phyloP scores from a whole-genome alignment of 148 eudicot species.

The Cornus controversa region DNA sequence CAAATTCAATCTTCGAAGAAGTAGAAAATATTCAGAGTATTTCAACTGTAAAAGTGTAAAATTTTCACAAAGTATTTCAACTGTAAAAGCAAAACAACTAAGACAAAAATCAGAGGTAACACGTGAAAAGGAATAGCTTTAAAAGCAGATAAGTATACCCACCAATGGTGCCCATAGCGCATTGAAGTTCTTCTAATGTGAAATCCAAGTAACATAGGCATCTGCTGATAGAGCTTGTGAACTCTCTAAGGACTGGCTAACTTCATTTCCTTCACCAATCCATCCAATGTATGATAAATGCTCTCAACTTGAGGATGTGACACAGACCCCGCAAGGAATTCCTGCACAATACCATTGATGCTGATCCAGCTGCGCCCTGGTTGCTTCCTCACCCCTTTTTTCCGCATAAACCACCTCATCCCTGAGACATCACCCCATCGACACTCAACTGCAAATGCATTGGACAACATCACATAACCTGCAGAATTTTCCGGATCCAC shows the following conservation, averaged over 20 bases:
- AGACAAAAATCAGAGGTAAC: neutral
- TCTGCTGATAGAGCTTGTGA: neutral
- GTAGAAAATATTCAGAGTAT: neutral
- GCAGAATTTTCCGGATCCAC: constrained; percentile 70
- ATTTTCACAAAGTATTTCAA: neutral
- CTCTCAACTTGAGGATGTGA: constrained; percentile 38
- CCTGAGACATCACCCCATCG: constrained; percentile 64
- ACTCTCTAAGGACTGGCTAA: constrained; percentile 20
- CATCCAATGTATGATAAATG: constrained; percentile 36
- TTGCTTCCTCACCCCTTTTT: constrained; percentile 62
- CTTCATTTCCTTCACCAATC: constrained; percentile 58
- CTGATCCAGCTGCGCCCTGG: constrained; percentile 72
- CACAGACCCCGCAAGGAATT: constrained; percentile 58
- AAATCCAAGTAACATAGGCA: neutral
- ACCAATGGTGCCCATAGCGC: neutral
- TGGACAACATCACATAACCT: constrained; percentile 80
- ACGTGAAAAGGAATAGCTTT: neutral
- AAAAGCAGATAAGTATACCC: neutral
- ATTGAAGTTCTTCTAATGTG: neutral
- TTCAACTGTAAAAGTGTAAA: neutral
- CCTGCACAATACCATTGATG: constrained; percentile 54
- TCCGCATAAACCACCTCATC: constrained; percentile 62
- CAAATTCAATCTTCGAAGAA: neutral
- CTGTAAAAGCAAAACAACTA: neutral
- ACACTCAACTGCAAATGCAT: constrained; percentile 58